Evolutionary conservation across 345 rosid genomes (phyloP), one percentile per base, ranked within the genome.

Genomic region (Murraya koenigii): DNA sequence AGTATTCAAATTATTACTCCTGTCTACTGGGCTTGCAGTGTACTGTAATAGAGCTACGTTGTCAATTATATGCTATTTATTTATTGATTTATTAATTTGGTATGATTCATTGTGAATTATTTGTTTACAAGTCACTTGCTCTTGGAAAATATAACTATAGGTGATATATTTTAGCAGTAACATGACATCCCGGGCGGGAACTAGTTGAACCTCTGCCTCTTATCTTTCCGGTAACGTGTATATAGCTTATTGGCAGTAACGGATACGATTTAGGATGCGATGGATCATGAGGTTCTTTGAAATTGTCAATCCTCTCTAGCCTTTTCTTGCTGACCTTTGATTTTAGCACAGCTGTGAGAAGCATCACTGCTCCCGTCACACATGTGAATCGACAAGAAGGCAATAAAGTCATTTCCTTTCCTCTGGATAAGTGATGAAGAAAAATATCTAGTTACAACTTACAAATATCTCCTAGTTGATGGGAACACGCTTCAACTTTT

Each of bases 381-480:
- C 32, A 15, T 32, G 39, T 13, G 20, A 35, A 25, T 14, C 39
- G 77, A 44, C 28, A 13, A 63, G 60, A 39, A 15, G 39, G 38
- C 13, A 41, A 75, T 20, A 70, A 52, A 55, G 64, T 33, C 49
- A 44, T 44, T 44, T 44, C 49, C 15, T 44, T 30, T 9, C 35
- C n/a, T 22, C 36, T 5, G 26, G 28, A 71, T 10, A 25, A 44
- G 30, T 58, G 65, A 72, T 56, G 13, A 35, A 23, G 58, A 59
- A 35, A 82, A 83, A 77, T 73, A 79, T 76, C 75, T 52, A 0
- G 30, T 14, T 64, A 35, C 23, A 86, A 0, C 23, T 14, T 64
- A 35, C 23, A 86, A 84, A 82, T 47, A 79, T 80, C 87, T 76
- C 74, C 35, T 19, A 66, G 5, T 11, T 52, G 87, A 82, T 71